Conservation (phyloP, 2,329 filamentous ascomycete genomes). For the Aspergillus texensis region DNA sequence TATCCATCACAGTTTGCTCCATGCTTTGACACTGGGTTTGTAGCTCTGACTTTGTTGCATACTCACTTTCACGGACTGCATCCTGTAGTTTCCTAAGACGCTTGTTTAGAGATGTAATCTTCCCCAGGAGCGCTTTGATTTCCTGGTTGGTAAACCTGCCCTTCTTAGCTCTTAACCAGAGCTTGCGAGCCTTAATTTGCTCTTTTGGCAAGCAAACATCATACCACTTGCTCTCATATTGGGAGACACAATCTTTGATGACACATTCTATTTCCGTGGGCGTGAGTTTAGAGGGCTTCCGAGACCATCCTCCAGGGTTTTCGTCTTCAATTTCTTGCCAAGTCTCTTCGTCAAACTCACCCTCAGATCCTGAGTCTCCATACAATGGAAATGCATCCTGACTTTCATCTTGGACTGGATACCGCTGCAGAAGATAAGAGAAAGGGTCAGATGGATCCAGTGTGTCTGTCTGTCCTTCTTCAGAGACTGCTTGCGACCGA, state of each 20-base stretch:
- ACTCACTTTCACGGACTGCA: slow-evolving; percentile 57
- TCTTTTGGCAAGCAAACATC: slow-evolving; percentile 59
- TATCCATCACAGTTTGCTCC: slow-evolving; percentile 66
- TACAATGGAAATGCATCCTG: slow-evolving; percentile 54
- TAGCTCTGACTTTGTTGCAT: slow-evolving; percentile 57
- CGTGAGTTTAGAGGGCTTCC: slow-evolving; percentile 40
- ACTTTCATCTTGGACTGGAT: slow-evolving; percentile 41
- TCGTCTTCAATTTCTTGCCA: slow-evolving; percentile 65
- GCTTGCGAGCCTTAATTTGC: slow-evolving; percentile 57
- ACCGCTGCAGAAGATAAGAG: slow-evolving; percentile 46
- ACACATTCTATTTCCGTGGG: slow-evolving; percentile 53
- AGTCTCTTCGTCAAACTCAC: slow-evolving; percentile 61
- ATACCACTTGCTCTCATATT: slow-evolving; percentile 60
- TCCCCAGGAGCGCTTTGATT: slow-evolving; percentile 48
- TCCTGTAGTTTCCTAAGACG: slow-evolving; percentile 61
- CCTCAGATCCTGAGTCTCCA: slow-evolving; percentile 58
- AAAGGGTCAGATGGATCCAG: slow-evolving; percentile 24
- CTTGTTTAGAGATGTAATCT: slow-evolving; percentile 47
- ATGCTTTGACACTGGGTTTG: slow-evolving; percentile 60
- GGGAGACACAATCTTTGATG: slow-evolving; percentile 58
- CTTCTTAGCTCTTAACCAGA: slow-evolving; percentile 63
- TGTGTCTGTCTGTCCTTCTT: not conserved
- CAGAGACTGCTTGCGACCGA: not conserved
- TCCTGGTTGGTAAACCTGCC: slow-evolving; percentile 42
- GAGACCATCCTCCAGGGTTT: slow-evolving; percentile 22